Conservation (phyloP, 139 green algal genomes). For the Picochlorum costavermella region DNA sequence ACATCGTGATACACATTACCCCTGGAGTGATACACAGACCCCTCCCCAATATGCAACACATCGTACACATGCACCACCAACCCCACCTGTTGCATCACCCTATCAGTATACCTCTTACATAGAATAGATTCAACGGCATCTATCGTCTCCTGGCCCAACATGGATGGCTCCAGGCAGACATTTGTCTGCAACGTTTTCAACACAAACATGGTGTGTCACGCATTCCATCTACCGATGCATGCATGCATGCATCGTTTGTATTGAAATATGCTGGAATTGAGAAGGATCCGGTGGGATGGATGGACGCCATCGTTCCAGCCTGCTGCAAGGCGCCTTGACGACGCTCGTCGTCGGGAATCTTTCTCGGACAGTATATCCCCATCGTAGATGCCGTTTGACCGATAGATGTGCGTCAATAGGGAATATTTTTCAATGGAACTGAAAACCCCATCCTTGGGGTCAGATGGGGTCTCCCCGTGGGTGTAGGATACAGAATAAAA, state of each 20-base stretch:
- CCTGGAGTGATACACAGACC: slow-evolving; percentile 75
- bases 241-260: not conserved
- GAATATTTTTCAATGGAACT: too few relatives aligned
- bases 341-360: too few relatives aligned
- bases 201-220: not conserved
- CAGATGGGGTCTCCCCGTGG: too few relatives aligned
- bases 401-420: too few relatives aligned
- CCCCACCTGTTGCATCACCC: slow-evolving; percentile 60
- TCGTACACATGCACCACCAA: slow-evolving; percentile 85
- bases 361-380: too few relatives aligned
- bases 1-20: slow-evolving; percentile 63
- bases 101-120: slow-evolving; percentile 58
- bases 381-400: too few relatives aligned
- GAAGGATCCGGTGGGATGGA: too few relatives aligned
- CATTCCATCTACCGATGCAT: not conserved
- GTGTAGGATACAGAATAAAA: too few relatives aligned
- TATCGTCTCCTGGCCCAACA: not conserved
- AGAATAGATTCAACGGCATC: slow-evolving; percentile 26
- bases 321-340: too few relatives aligned
- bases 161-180: not conserved
- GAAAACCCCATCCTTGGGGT: too few relatives aligned
- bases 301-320: too few relatives aligned
- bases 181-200: slow-evolving; percentile 1
- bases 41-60: slow-evolving; percentile 62
- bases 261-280: not conserved